Conservation (phyloP, 176 grass and related monocot genomes). For the Cenchrus fungigraminus region DNA sequence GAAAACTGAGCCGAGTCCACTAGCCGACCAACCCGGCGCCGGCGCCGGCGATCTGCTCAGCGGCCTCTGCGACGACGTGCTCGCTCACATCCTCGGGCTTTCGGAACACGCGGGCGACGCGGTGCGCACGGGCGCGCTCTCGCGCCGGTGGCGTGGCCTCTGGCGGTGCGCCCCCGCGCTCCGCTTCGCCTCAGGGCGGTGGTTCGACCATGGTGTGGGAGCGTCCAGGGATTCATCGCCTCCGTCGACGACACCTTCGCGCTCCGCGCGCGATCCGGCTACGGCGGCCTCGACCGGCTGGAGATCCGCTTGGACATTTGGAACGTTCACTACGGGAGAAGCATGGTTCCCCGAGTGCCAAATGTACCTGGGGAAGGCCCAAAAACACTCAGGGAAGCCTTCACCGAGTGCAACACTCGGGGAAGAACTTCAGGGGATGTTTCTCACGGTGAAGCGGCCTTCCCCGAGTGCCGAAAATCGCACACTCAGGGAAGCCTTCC, state of each 20-base stretch:
- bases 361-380: too few species aligned
- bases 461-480: too few species aligned
- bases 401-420: too few species aligned
- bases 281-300: background rate
- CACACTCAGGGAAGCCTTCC: too few species aligned
- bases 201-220: background rate
- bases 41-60: background rate
- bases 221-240: background rate
- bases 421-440: too few species aligned
- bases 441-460: too few species aligned
- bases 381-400: too few species aligned
- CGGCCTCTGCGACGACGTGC: background rate
- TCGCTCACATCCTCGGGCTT: background rate
- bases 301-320: background rate
- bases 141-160: slow-evolving; percentile 11
- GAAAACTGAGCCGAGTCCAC: background rate
- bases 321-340: too few species aligned
- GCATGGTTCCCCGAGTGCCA: too few species aligned
- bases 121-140: slow-evolving; percentile 17
- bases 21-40: background rate
- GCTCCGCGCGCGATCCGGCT: background rate
- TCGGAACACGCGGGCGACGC: background rate
- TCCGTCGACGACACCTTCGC: background rate
- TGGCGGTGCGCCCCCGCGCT: background rate
- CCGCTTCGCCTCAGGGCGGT: background rate